A percentile compares a stretch with the other conserved stretches of the same genome.
Conservation (phyloP, 805 yeast genomes). For the Komagataella pseudopastoris region DNA sequence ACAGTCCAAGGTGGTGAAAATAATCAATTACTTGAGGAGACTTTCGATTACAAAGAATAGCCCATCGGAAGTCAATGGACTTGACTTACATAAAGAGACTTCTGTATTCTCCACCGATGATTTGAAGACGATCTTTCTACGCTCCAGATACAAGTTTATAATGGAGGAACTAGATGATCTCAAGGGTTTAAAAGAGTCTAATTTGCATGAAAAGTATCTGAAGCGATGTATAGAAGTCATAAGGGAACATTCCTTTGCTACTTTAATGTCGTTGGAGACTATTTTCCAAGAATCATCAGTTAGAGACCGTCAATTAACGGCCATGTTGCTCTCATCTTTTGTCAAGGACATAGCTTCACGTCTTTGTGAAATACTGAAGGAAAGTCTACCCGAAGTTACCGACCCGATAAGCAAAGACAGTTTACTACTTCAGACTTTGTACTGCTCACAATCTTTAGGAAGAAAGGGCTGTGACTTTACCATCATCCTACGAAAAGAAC, state of each 20-base stretch:
- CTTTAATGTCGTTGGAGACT: constrained; percentile 52
- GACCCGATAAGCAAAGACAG: constrained; percentile 39
- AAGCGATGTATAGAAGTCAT: constrained; percentile 74
- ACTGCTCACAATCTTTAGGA: constrained; percentile 78
- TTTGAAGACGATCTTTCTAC: constrained; percentile 45
- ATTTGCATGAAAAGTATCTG: constrained; percentile 43
- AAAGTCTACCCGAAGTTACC: constrained; percentile 20
- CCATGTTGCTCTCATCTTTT: constrained; percentile 23
- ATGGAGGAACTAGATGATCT: constrained; percentile 44
- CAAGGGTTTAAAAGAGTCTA: constrained; percentile 38
- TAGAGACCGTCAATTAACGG: constrained; percentile 7
- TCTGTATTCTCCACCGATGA: constrained; percentile 10
- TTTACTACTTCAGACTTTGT: constrained; percentile 67
- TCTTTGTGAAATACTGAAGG: constrained; percentile 16
- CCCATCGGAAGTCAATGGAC: constrained; percentile 3
- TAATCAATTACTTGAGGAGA: constrained; percentile 61
- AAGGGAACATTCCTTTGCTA: constrained; percentile 70
- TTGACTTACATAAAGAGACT: constrained; percentile 14
- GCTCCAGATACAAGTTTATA: constrained; percentile 59
- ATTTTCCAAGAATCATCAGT: constrained; percentile 28
- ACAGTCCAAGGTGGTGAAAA: constrained; percentile 67
- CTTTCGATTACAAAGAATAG: constrained; percentile 34
- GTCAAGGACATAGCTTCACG: constrained; percentile 18
- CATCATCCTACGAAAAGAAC: constrained; percentile 27
- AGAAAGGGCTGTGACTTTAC: constrained; percentile 64